Conservation (phyloP, 2,329 filamentous ascomycete species). For the Phaeosphaeriaceae sp. region DNA sequence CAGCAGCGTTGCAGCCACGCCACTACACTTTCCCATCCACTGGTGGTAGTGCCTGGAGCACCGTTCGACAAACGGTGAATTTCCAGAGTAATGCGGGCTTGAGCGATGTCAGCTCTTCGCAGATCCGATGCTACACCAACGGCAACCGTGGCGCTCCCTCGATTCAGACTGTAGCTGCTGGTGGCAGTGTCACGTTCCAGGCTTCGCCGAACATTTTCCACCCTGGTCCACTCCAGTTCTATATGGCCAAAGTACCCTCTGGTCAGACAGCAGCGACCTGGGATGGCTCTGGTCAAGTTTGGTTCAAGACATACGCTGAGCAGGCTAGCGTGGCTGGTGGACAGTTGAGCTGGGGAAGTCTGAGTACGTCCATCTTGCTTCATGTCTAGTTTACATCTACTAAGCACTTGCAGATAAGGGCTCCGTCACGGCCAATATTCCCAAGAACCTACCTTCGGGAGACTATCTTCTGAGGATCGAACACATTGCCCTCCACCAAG, state of each 20-base stretch:
- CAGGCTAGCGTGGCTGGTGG: conserved; percentile 25
- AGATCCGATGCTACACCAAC: conserved; percentile 46
- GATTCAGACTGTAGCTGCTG: conserved; percentile 36
- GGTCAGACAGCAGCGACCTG: conserved; percentile 36
- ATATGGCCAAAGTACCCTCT: conserved; percentile 47
- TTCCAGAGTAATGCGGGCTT: conserved; percentile 35
- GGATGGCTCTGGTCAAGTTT: conserved; percentile 45
- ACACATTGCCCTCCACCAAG: conserved; percentile 56
- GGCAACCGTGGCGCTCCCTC: conserved; percentile 22
- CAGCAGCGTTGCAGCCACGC: conserved; percentile 33
- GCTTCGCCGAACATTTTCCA: conserved; percentile 41
- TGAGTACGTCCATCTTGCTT: conserved; percentile 21
- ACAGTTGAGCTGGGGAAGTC: conserved; percentile 35
- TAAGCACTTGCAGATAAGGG: conserved; percentile 17
- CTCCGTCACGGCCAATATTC: conserved; percentile 47
- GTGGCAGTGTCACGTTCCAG: conserved; percentile 43
- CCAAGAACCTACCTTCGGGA: conserved; percentile 49
- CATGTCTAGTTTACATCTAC: neutral
- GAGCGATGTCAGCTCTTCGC: conserved; percentile 35
- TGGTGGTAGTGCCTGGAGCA: conserved; percentile 38
- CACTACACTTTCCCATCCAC: conserved; percentile 40
- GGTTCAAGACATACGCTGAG: conserved; percentile 48
- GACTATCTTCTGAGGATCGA: conserved; percentile 57
- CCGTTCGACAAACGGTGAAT: conserved; percentile 44
- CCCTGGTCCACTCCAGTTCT: conserved; percentile 47